Percentiles rank a stretch among this genome's conserved stretches.
Conservation (phyloP, 2,329 filamentous ascomycete species). For the Pseudogymnoascus pannorum region DNA sequence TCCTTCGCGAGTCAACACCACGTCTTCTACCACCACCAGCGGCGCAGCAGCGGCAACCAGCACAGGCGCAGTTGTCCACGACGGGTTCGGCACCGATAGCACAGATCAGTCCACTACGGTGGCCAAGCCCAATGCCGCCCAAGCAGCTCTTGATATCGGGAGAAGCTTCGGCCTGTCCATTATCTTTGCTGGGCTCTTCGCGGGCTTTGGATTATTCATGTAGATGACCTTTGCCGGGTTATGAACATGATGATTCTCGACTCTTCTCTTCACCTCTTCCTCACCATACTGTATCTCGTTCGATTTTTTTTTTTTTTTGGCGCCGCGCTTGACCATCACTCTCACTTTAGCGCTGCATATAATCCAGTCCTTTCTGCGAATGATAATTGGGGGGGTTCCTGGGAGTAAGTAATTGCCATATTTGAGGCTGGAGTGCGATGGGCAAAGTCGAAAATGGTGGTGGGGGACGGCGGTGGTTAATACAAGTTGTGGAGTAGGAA, state of each 20-base stretch:
- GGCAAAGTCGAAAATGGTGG: background rate
- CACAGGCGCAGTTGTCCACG: constrained; percentile 32
- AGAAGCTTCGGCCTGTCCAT: constrained; percentile 49
- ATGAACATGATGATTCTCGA: background rate
- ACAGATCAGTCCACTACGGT: constrained; percentile 12
- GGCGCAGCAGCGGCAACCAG: constrained; percentile 34
- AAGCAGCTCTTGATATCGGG: constrained; percentile 41
- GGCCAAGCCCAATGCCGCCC: constrained; percentile 24
- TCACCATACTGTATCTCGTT: background rate
- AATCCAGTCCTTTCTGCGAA: constrained; percentile 1
- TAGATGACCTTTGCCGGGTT: constrained; percentile 24
- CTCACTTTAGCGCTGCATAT: constrained; percentile 4
- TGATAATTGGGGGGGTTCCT: background rate
- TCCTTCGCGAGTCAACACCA: constrained; percentile 53
- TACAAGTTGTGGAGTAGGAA: background rate
- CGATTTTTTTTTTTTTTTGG: background rate
- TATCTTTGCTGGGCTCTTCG: constrained; percentile 47
- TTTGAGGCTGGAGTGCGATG: background rate
- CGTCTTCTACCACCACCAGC: constrained; percentile 39
- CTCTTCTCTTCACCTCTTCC: background rate
- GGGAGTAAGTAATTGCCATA: background rate
- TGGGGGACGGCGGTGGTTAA: background rate
- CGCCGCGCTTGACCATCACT: constrained; percentile 1
- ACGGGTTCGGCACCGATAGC: constrained; percentile 33
- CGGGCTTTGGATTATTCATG: constrained; percentile 48